Percentiles rank a stretch among this genome's conserved stretches.
Conservation (phyloP, 2,329 filamentous ascomycete genomes). For the Curvularia sp. region DNA sequence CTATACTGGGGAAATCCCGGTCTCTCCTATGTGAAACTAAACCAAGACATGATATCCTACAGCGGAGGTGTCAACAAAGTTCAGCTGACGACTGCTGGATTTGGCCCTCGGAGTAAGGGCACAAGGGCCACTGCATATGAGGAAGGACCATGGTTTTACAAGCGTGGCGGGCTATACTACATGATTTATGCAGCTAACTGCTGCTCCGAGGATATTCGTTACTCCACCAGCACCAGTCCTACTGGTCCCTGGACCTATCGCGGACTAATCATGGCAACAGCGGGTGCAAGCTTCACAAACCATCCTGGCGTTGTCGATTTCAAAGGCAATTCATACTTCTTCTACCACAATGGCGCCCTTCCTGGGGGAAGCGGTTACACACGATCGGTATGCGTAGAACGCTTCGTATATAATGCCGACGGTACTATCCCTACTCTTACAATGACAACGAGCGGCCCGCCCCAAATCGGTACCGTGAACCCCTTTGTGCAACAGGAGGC, state of each 20-base stretch:
- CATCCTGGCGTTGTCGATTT: constrained; percentile 25
- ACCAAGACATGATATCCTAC: constrained; percentile 25
- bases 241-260: constrained; percentile 29
- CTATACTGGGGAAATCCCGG: constrained; percentile 27
- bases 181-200: constrained; percentile 28
- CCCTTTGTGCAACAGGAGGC: constrained; percentile 24
- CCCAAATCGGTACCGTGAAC: constrained; percentile 24
- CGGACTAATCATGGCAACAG: constrained; percentile 24
- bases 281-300: constrained; percentile 27
- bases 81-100: constrained; percentile 20
- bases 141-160: constrained; percentile 28
- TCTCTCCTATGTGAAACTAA: constrained; percentile 24
- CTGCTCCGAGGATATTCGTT: constrained; percentile 28
- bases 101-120: constrained; percentile 17
- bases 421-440: constrained; percentile 26
- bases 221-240: constrained; percentile 23
- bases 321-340: constrained; percentile 25
- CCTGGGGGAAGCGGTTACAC: constrained; percentile 28
- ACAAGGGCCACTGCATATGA: constrained; percentile 19
- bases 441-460: constrained; percentile 23
- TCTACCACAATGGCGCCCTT: constrained; percentile 29
- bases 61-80: constrained; percentile 19
- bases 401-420: constrained; percentile 25
- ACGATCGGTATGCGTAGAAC: constrained; percentile 22
- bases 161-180: constrained; percentile 22